A percentile compares a stretch with the other conserved stretches of the same genome.
Conservation (phyloP, 179 eudicot genomes). For the Beta lomatogona region DNA sequence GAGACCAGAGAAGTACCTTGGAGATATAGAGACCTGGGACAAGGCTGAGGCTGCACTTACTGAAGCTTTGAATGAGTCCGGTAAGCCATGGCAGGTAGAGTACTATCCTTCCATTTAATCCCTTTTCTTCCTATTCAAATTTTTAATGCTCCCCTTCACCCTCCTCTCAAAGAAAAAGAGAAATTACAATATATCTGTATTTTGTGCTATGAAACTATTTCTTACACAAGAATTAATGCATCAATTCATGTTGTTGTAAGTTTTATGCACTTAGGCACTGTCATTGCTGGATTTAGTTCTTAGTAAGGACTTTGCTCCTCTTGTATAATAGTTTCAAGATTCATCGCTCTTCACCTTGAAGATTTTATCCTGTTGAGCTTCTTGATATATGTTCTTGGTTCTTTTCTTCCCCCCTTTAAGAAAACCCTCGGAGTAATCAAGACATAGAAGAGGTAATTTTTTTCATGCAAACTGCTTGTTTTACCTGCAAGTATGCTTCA, state of each 20-base stretch:
- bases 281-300: neutral
- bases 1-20: slow-evolving; percentile 97
- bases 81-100: slow-evolving; percentile 89
- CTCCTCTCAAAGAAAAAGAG: neutral
- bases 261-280: neutral
- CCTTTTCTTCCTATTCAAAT: neutral
- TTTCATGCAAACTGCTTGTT: neutral
- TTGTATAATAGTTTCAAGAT: neutral
- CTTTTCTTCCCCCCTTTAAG: neutral
- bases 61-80: slow-evolving; percentile 87
- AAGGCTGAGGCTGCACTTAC: slow-evolving; percentile 88
- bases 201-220: neutral
- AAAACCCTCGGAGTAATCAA: neutral
- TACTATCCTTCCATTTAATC: neutral
- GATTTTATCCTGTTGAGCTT: neutral
- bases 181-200: neutral
- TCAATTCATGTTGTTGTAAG: neutral
- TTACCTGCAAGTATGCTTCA: neutral
- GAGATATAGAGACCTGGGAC: slow-evolving; percentile 81
- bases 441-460: neutral
- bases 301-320: neutral
- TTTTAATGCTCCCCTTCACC: neutral
- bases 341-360: neutral
- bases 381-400: neutral
- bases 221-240: neutral